phyloP scores from a whole-genome alignment of 345 rosid species.

The Rhizophora apiculata region DNA sequence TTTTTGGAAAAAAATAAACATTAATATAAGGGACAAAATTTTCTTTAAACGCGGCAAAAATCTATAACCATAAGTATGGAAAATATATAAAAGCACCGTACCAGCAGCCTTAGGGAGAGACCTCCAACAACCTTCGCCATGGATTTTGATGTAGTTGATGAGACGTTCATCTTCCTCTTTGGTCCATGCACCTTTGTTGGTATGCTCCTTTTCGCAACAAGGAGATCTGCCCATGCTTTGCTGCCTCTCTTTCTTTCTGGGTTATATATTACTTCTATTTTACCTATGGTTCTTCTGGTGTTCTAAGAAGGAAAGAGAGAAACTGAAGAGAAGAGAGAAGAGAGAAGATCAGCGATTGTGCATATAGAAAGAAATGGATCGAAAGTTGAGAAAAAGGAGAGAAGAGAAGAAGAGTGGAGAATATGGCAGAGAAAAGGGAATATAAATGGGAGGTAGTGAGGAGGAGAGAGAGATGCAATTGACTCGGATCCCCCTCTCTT shows the following conservation, averaged over 20 bases:
- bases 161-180: conserved; percentile 58
- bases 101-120: conserved; percentile 60
- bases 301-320: not conserved
- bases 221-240: conserved; percentile 48
- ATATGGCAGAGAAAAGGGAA: conserved; percentile 13
- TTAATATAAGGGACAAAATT: too few relatives aligned
- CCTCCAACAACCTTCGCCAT: conserved; percentile 62
- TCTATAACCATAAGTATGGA: too few relatives aligned
- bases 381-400: conserved; percentile 6
- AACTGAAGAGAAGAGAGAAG: not conserved
- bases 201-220: conserved; percentile 66
- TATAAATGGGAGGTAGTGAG: conserved; percentile 18
- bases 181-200: conserved; percentile 63
- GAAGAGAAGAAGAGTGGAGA: conserved; percentile 1
- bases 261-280: too few relatives aligned
- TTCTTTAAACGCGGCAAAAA: too few relatives aligned
- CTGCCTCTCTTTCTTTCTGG: not conserved
- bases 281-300: too few relatives aligned
- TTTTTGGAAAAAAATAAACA: too few relatives aligned
- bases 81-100: not conserved
- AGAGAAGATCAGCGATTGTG: too few relatives aligned
- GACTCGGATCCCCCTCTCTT: conserved; percentile 22
- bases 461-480: conserved; percentile 22
- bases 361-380: not conserved
- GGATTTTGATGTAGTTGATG: conserved; percentile 40